Conservation (phyloP, 1,139 yeast genomes). For the Neolecta irregularis region DNA sequence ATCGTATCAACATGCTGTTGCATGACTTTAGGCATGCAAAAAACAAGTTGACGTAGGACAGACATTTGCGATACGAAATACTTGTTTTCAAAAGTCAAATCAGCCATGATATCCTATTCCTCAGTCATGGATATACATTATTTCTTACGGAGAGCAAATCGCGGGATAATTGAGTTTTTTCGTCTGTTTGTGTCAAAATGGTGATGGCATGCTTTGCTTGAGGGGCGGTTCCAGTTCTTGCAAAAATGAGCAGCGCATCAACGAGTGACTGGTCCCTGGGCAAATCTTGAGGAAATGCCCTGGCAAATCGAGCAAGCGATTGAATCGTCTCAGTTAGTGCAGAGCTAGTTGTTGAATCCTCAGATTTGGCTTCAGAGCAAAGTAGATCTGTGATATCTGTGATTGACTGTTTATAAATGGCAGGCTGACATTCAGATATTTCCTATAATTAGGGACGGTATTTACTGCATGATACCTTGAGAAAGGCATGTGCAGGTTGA, state of each 20-base stretch:
- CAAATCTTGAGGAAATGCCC: constrained; percentile 31
- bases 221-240: constrained; percentile 38
- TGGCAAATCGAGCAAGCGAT: constrained; percentile 46
- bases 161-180: constrained; percentile 23
- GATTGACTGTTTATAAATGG: constrained; percentile 47
- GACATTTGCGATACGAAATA: constrained; percentile 43
- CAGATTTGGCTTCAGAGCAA: constrained; percentile 1
- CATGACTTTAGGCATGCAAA: constrained; percentile 36
- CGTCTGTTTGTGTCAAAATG: constrained; percentile 35
- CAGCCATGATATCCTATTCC: constrained; percentile 28
- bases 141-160: constrained; percentile 13
- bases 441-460: constrained; percentile 27
- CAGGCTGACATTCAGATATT: constrained; percentile 48
- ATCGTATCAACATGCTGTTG: constrained; percentile 43
- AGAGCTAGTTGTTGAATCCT: background rate
- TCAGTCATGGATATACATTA: background rate
- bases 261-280: constrained; percentile 22
- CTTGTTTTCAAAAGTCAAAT: constrained; percentile 26
- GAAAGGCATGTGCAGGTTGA: constrained; percentile 3
- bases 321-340: constrained; percentile 32
- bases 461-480: constrained; percentile 27
- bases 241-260: constrained; percentile 28
- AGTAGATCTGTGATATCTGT: constrained; percentile 32
- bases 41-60: constrained; percentile 45
- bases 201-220: constrained; percentile 57